A percentile compares a stretch with the other conserved stretches of the same genome.
Conservation (phyloP, 2,329 filamentous ascomycete genomes). For the Paecilomyces formosus region DNA sequence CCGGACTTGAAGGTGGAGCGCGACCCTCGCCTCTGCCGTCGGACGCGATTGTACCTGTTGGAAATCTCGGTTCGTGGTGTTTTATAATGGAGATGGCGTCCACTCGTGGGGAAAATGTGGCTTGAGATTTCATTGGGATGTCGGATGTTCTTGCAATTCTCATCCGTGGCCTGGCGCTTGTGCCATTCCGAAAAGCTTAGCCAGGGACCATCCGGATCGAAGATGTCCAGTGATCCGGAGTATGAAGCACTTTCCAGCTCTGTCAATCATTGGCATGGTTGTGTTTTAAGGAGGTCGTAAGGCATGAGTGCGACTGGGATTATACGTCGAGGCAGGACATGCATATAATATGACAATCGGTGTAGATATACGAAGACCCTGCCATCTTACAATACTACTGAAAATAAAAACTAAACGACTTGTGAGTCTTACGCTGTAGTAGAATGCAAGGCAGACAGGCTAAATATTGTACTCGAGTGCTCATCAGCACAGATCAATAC, state of each 20-base stretch:
- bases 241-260: background rate
- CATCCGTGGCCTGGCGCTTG: background rate
- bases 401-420: too few relatives aligned
- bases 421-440: too few relatives aligned
- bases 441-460: too few relatives aligned
- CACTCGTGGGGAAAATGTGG: background rate
- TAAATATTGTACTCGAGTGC: too few relatives aligned
- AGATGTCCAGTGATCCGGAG: background rate
- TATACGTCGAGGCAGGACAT: background rate
- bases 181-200: background rate
- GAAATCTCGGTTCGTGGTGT: slow-evolving; percentile 11
- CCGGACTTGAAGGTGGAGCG: background rate
- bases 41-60: background rate
- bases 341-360: too few relatives aligned
- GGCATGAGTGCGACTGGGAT: background rate
- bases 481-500: too few relatives aligned
- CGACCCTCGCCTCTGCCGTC: background rate
- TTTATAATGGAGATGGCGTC: slow-evolving; percentile 10
- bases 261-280: background rate
- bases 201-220: background rate
- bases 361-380: too few relatives aligned
- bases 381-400: too few relatives aligned
- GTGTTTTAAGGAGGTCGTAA: background rate
- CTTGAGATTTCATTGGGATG: too few relatives aligned
- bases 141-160: too few relatives aligned